Conservation (phyloP, 2,329 filamentous ascomycete species). For the Colletotrichum acutatum region DNA sequence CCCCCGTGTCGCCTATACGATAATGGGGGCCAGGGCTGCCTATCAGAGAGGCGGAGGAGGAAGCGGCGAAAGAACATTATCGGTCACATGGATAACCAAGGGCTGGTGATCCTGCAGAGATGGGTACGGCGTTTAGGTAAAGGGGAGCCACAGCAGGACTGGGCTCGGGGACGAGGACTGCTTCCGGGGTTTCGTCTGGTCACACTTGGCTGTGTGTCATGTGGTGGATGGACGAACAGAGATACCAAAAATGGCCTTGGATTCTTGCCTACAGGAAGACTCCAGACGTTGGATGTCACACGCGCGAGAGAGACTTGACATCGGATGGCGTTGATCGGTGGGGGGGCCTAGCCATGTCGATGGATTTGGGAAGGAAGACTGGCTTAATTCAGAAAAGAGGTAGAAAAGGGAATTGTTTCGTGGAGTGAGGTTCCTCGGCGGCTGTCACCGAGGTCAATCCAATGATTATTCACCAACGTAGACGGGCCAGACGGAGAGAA, state of each 20-base stretch:
- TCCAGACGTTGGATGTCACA: constrained; percentile 1
- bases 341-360: neutral
- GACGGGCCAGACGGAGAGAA: constrained; percentile 8
- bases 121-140: constrained; percentile 25
- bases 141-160: constrained; percentile 24
- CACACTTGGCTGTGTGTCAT: constrained; percentile 10
- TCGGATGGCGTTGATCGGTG: neutral
- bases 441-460: neutral
- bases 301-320: constrained; percentile 12
- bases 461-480: neutral
- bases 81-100: constrained; percentile 20
- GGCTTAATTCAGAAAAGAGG: neutral
- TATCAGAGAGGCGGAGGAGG: neutral
- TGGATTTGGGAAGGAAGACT: neutral
- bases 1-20: constrained; percentile 19
- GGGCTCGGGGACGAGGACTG: constrained; percentile 16
- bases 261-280: neutral
- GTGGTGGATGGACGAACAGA: constrained; percentile 1
- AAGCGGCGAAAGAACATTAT: neutral
- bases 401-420: neutral
- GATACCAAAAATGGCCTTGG: constrained; percentile 20
- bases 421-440: neutral
- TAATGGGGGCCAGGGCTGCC: neutral
- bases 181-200: constrained; percentile 14
- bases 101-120: constrained; percentile 20